Evolutionary conservation across 192 early-diverging fungal genomes (phyloP).

Genomic region (Piromyces finnis): DNA sequence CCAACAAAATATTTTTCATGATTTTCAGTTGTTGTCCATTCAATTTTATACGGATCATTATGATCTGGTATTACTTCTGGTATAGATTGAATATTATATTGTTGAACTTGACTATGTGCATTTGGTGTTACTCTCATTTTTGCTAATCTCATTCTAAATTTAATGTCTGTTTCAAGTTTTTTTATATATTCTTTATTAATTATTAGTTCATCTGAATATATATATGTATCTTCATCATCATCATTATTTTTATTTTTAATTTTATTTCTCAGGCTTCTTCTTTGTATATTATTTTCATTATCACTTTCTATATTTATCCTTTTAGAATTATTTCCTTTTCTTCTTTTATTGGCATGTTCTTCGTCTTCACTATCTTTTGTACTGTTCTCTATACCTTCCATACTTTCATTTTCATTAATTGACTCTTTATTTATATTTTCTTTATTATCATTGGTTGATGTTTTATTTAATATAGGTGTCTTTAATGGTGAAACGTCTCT

Average conservation of each 20-base stretch:
- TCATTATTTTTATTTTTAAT: not conserved
- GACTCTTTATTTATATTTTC: conserved; percentile 7
- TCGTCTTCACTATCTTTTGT: not conserved
- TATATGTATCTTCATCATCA: not conserved
- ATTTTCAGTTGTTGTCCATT: conserved; percentile 47
- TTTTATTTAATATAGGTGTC: not conserved
- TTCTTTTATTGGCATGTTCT: not conserved
- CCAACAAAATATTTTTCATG: conserved; percentile 32
- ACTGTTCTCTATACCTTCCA: too few species aligned
- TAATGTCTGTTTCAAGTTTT: conserved; percentile 10
- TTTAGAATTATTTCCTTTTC: not conserved
- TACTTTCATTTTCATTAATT: conserved; percentile 4
- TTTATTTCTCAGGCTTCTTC: conserved; percentile 5
- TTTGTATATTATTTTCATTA: not conserved
- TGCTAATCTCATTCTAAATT: conserved; percentile 43
- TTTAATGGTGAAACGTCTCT: conserved; percentile 19
- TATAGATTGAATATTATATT: conserved; percentile 45
- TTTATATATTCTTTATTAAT: conserved; percentile 51
- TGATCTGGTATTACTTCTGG: conserved; percentile 63
- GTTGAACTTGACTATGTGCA: conserved; percentile 46
- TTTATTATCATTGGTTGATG: not conserved
- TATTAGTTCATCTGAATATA: conserved; percentile 5
- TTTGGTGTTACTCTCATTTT: conserved; percentile 64
- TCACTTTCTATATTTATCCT: not conserved
- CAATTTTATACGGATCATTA: conserved; percentile 80